Base-by-base conservation (phyloP, 2,329 filamentous ascomycete genomes). In the Talaromyces rugulosus region DNA sequence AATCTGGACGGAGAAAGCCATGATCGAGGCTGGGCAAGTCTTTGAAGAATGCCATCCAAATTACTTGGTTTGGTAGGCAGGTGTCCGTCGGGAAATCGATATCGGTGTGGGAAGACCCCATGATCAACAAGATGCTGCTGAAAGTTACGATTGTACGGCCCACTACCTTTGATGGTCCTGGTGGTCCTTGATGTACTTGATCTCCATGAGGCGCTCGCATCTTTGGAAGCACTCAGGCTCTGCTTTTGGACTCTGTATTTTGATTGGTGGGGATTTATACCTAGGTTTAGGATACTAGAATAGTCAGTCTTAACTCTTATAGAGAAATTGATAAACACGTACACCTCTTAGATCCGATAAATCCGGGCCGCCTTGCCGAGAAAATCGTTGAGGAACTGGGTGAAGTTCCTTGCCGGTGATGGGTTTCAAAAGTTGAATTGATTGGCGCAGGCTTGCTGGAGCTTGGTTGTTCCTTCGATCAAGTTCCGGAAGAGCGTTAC, bases 1-100 rank as follows among this genome's bases (percentile, higher is more conserved):
- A 77, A 76, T 34, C 65, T 55, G 30, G 75, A 77, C 44, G 69
- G 70, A 30, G 74, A 78, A 63, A 79, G 74, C 23, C 75, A 78
- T 14, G 65, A 56, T 65, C 74, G 68, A 18, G 47, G 69, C 42
- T 61, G 62, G n/a, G 62, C 62, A 18, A 78, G 56, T 60, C 67
- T 70, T 55, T 67, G 57, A 30, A 64, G 65, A 16, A 75, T 62
- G n/a, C 75, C 70, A 7, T 68, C 59, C 68, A n/a, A 56, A 12
- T 56, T 56, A 5, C 18, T 14, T 5, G 54, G n/a, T 28, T 42
- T 56, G 4, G 2, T 67, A 14, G 71, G 64, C 36, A 62, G 55
- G 47, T 62, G 51, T 18, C 68, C 69, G 67, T 70, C 61, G 5
- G 62, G 67, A 60, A 67, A 69, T 51, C 62, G 63, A 42, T 70